phyloP scores from a whole-genome alignment of 192 early-diverging fungal genomes.

The Lobulomyces angularis region DNA sequence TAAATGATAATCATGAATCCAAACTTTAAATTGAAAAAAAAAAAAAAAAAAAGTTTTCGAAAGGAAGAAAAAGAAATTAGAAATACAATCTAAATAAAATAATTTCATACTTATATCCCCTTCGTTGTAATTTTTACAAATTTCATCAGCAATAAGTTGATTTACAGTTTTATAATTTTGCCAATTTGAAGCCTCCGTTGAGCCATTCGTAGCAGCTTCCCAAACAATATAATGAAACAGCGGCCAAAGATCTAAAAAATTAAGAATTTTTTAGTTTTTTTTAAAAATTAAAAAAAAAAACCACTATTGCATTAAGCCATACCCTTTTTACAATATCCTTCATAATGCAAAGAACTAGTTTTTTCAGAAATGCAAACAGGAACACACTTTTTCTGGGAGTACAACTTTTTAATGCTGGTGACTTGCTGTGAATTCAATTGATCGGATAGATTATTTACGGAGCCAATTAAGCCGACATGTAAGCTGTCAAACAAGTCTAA shows the following conservation, averaged over 20 bases:
- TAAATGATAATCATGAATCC: slow-evolving; percentile 51
- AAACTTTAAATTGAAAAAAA: slow-evolving; percentile 16
- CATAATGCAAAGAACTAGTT: slow-evolving; percentile 73
- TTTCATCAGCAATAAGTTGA: slow-evolving; percentile 58
- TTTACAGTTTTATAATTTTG: slow-evolving; percentile 71
- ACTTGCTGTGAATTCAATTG: too few relatives aligned
- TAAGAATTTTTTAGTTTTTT: neutral
- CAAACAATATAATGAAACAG: slow-evolving; percentile 90
- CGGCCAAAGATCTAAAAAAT: slow-evolving; percentile 76
- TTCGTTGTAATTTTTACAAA: slow-evolving; percentile 54
- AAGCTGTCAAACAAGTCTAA: too few relatives aligned
- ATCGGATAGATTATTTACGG: too few relatives aligned
- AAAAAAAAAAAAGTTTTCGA: neutral
- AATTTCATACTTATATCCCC: slow-evolving; percentile 76
- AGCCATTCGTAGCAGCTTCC: slow-evolving; percentile 54
- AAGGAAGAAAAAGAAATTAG: neutral
- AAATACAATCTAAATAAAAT: too few relatives aligned
- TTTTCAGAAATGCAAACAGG: slow-evolving; percentile 70
- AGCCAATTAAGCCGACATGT: too few relatives aligned
- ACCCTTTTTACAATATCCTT: slow-evolving; percentile 94
- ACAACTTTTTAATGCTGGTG: too few relatives aligned
- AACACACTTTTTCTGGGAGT: slow-evolving; percentile 46
- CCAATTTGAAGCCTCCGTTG: slow-evolving; percentile 58
- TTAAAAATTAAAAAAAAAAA: neutral
- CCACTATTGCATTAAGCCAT: slow-evolving; percentile 1